phyloP scores from a whole-genome alignment of 352 stramenopile species.

The Pilasporangium apinafurcum region DNA sequence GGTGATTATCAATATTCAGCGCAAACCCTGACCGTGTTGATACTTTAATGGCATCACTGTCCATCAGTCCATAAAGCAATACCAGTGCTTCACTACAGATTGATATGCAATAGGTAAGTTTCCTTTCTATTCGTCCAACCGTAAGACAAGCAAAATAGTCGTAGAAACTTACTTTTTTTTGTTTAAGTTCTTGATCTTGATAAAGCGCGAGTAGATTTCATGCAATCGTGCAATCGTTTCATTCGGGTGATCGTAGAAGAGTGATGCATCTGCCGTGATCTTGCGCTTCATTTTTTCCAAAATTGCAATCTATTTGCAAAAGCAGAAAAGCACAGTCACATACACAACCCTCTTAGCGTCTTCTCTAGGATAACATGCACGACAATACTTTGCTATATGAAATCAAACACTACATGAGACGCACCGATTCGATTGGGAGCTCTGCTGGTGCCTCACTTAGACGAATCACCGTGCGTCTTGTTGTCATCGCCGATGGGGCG shows the following conservation, averaged over 20 bases:
- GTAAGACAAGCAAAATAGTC: background rate
- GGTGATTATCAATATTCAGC: constrained; percentile 4
- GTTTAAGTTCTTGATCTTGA: constrained; percentile 67
- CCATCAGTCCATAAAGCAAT: constrained; percentile 65
- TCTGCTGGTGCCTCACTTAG: constrained; percentile 37
- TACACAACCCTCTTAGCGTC: background rate
- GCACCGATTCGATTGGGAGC: constrained; percentile 24
- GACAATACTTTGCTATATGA: background rate
- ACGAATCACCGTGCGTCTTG: constrained; percentile 42
- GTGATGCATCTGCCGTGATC: constrained; percentile 29
- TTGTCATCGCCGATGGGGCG: constrained; percentile 44
- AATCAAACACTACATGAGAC: no score
- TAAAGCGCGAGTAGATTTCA: constrained; percentile 74
- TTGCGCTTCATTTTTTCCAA: constrained; percentile 78
- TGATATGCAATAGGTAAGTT: background rate
- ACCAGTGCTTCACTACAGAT: constrained; percentile 49
- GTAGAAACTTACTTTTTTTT: constrained; percentile 50
- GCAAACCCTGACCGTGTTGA: background rate
- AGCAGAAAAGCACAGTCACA: background rate
- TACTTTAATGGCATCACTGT: constrained; percentile 19
- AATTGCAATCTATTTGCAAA: constrained; percentile 37
- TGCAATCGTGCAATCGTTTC: constrained; percentile 51
- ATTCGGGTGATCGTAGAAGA: constrained; percentile 32
- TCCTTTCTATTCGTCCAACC: no score
- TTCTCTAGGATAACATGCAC: no score